A percentile compares a stretch with the other conserved stretches of the same genome.
Evolutionary conservation across 2,329 filamentous ascomycete genomes (phyloP).

Genomic region (Colletotrichum lentis): DNA sequence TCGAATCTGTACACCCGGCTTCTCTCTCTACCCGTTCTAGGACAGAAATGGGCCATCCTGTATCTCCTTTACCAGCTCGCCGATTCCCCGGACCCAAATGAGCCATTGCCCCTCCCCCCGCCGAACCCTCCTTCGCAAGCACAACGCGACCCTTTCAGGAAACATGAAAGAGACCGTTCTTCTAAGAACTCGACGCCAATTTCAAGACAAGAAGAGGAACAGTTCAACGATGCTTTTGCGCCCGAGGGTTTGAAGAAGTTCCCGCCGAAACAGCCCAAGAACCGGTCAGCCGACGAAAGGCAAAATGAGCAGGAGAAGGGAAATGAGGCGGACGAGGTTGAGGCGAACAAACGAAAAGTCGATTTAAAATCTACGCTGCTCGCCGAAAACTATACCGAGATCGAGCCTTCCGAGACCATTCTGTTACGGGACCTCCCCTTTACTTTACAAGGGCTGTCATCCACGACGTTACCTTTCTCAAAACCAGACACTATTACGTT

Average conservation of each 20-base stretch:
- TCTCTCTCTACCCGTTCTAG: constrained; percentile 87
- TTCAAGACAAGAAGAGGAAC: constrained; percentile 57
- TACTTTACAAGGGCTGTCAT: constrained; percentile 90
- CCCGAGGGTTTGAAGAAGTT: constrained; percentile 59
- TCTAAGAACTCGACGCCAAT: constrained; percentile 49
- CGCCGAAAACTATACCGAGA: constrained; percentile 63
- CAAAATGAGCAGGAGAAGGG: constrained; percentile 47
- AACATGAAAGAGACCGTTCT: constrained; percentile 49
- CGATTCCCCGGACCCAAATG: constrained; percentile 68
- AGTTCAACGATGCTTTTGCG: constrained; percentile 63
- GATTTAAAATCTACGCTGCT: constrained; percentile 65
- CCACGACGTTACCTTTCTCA: constrained; percentile 80
- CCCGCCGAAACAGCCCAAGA: constrained; percentile 52
- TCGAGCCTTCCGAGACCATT: constrained; percentile 70
- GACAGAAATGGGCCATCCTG: constrained; percentile 96
- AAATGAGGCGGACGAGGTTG: constrained; percentile 42
- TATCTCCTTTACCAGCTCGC: constrained; percentile 88
- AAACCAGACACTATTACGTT: constrained; percentile 75
- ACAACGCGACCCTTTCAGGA: constrained; percentile 46
- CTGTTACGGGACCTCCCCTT: constrained; percentile 86
- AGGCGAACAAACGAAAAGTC: constrained; percentile 57
- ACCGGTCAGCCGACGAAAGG: constrained; percentile 46
- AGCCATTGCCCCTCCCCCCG: constrained; percentile 58
- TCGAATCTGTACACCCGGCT: constrained; percentile 90
- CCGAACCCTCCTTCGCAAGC: constrained; percentile 48